These are phyloP conservation scores for Tetrapyrgos nigripes DNA, from an alignment of 1,284 basidiomycete genomes.

Conservation along the genomic window DNA sequence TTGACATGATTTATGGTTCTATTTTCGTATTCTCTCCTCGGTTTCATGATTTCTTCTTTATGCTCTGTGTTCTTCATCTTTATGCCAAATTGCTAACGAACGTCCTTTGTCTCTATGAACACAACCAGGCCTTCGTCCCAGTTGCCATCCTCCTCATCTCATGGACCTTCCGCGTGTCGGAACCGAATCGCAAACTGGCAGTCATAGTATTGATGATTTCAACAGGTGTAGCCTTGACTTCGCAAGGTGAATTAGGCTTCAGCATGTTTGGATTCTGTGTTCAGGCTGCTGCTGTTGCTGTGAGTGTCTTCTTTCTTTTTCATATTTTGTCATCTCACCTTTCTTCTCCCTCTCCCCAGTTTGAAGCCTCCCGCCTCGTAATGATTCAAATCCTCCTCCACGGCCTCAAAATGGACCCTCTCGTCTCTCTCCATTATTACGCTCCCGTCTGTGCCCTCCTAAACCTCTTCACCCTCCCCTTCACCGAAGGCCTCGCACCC, in stretches of 20 bases:
- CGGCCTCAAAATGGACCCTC: constrained; percentile 96
- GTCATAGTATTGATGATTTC: constrained; percentile 95
- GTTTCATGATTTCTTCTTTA: too few species aligned
- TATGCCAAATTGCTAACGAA: too few species aligned
- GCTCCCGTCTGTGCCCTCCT: constrained; percentile 94
- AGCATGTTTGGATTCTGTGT: constrained; percentile 87
- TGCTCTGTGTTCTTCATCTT: too few species aligned
- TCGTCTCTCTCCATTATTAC: constrained; percentile 96
- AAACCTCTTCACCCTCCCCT: constrained; percentile 85
- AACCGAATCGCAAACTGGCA: constrained; percentile 83
- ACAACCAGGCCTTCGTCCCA: constrained; percentile 94
- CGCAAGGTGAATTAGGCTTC: constrained; percentile 88
- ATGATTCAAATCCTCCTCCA: constrained; percentile 97
- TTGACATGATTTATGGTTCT: too few species aligned
- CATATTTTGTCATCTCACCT: constrained; percentile 2
- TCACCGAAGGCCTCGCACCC: constrained; percentile 90
- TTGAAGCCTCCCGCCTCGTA: constrained; percentile 90
- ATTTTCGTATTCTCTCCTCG: too few species aligned
- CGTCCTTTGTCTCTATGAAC: too few species aligned
- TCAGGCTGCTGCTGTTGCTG: constrained; percentile 82
- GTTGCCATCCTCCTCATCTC: constrained; percentile 96
- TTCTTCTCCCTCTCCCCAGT: constrained; percentile 44
- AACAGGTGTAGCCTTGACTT: constrained; percentile 86
- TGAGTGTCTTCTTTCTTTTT: constrained; percentile 42
- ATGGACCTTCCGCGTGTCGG: constrained; percentile 89